Conservation (phyloP, 1,284 basidiomycete genomes). For the Ceratobasidium sp. region DNA sequence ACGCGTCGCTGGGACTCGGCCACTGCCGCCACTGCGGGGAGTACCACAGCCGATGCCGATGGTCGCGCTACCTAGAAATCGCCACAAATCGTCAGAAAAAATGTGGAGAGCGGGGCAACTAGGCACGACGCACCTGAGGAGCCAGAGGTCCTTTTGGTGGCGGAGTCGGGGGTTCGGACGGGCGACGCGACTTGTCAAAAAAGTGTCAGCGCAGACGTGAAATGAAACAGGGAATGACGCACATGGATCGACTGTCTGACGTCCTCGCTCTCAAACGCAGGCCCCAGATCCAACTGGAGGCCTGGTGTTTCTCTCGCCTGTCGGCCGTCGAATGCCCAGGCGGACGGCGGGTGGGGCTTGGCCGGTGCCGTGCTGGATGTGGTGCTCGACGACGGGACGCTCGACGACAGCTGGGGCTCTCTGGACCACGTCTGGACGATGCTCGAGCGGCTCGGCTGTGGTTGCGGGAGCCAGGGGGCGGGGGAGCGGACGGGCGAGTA, state of each 20-base stretch:
- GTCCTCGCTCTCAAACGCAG: not conserved
- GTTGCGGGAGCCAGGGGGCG: not conserved
- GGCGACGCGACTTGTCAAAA: not conserved
- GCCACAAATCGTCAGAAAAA: not conserved
- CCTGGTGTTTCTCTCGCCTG: not conserved
- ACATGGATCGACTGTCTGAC: not conserved
- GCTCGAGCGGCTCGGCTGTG: too few relatives aligned
- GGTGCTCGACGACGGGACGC: not conserved
- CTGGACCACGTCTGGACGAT: too few relatives aligned
- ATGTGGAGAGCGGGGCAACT: not conserved
- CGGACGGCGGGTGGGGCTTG: not conserved
- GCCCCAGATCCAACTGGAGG: not conserved
- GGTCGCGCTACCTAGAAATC: not conserved
- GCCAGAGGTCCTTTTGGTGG: not conserved
- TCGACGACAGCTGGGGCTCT: not conserved
- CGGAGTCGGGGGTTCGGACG: not conserved
- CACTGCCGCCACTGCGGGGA: not conserved
- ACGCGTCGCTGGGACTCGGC: slow-evolving; percentile 1
- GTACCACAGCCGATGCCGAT: not conserved
- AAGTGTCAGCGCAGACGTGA: not conserved
- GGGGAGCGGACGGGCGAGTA: slow-evolving; percentile 27
- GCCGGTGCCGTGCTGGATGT: too few relatives aligned
- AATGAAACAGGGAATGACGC: not conserved
- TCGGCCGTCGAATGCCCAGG: not conserved
- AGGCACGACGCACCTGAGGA: not conserved